Percentiles rank a stretch among this genome's conserved stretches.
phyloP scores from a whole-genome alignment of 2,329 filamentous ascomycete genomes.

The Lecanicillium sp. region DNA sequence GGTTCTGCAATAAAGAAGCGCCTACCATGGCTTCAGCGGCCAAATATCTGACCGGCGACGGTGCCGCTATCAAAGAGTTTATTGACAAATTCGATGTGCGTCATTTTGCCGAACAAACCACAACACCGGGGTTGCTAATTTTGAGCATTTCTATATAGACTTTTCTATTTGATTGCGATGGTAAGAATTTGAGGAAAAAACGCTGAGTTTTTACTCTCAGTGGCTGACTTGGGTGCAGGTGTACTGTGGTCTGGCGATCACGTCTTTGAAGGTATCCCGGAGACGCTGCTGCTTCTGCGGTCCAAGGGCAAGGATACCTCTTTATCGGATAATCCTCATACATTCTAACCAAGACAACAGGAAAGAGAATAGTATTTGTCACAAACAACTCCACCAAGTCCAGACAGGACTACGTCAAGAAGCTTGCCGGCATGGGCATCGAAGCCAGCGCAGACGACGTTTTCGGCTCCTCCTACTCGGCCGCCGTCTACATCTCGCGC shows the following conservation, averaged over 20 bases:
- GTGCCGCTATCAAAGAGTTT: conserved; percentile 71
- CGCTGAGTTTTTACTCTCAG: too few relatives aligned
- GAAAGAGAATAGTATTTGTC: conserved; percentile 90
- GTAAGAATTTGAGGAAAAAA: conserved; percentile 46
- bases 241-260: conserved; percentile 96
- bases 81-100: conserved; percentile 87
- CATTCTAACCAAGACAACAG: conserved; percentile 36
- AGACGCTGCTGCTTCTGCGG: conserved; percentile 78
- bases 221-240: conserved; percentile 45
- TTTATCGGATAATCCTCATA: neutral
- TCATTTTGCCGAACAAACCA: conserved; percentile 22
- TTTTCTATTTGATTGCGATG: conserved; percentile 96
- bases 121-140: too few relatives aligned
- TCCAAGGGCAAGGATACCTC: conserved; percentile 58
- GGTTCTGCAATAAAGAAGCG: too few relatives aligned
- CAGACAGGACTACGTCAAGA: conserved; percentile 85
- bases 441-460: conserved; percentile 79
- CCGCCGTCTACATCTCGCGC: conserved; percentile 90
- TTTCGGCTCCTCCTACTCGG: conserved; percentile 91
- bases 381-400: conserved; percentile 99
- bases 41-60: conserved; percentile 74
- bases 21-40: conserved; percentile 25
- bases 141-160: too few relatives aligned
- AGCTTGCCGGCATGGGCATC: conserved; percentile 77
- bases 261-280: conserved; percentile 75